Evolutionary conservation across 2,329 filamentous ascomycete genomes (phyloP), one percentile per base, ranked within the genome.

Genomic region (Pseudogymnoascus sp.): DNA sequence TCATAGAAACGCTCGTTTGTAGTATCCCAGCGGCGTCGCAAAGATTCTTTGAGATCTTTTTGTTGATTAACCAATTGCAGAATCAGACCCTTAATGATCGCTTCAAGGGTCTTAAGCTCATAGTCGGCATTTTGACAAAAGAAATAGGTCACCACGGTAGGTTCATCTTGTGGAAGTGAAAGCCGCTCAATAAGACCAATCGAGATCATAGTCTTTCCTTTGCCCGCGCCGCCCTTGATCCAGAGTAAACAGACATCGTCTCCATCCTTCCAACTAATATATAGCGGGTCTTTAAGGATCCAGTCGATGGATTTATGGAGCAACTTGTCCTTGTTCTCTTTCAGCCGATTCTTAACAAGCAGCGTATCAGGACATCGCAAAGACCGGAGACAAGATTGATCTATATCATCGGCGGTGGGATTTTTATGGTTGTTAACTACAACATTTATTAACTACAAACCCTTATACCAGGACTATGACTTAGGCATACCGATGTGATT

Each of bases 131-230:
- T n/a, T n/a, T n/a, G n/a, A n/a, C n/a, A n/a, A n/a, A n/a, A n/a
- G n/a, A n/a, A n/a, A n/a, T n/a, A 46, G 4, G 42, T 23, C 21
- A 46, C 21, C 64, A 5, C 66, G 21, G 5, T 46, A 46, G 42
- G 14, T 14, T 14, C 18, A 25, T 46, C 42, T 62, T 10, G 25
- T 68, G 46, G 11, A 67, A 25, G 1, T 53, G 68, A 66, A 71
- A 76, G 23, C 60, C 42, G 42, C 42, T 67, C 65, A 31, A 61
- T 50, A 25, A 68, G 62, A 31, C 60, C 62, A 25, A 68, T 68
- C 0, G 75, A 60, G 0, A 76, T 65, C 73, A 76, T 77, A 0
- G 73, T 77, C 46, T 76, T 77, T 0, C 75, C 75, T 64, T 74
- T 77, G 4, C 74, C 74, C 0, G 75, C 70, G 14, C 73, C 71